These are phyloP conservation scores for Kalanchoe fedtschenkoi DNA, from an alignment of 164 flowering plant genomes.

Conservation along the genomic window DNA sequence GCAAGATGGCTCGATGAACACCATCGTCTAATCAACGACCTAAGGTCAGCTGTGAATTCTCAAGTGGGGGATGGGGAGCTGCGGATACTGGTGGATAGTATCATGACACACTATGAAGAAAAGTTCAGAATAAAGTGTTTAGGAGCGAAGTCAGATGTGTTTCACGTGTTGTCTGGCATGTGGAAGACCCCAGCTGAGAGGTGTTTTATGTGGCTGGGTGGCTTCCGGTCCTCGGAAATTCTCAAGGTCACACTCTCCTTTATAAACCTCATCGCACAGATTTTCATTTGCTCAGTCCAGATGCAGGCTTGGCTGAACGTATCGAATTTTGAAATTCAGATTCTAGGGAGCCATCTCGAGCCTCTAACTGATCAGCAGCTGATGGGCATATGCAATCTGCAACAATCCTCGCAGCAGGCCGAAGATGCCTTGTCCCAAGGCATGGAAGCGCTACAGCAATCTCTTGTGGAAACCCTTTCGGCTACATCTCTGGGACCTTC, in stretches of 20 bases:
- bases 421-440: constrained; percentile 95
- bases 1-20: constrained; percentile 87
- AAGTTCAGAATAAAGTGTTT: constrained; percentile 53
- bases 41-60: constrained; percentile 61
- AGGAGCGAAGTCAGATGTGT: constrained; percentile 67
- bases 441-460: constrained; percentile 88
- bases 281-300: not conserved
- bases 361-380: constrained; percentile 85
- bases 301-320: not conserved
- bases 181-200: constrained; percentile 90
- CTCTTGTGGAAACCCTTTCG: constrained; percentile 65
- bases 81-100: constrained; percentile 51
- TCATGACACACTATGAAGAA: constrained; percentile 72
- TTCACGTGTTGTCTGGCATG: constrained; percentile 91
- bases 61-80: constrained; percentile 55
- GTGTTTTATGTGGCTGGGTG: constrained; percentile 95
- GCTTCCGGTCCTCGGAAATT: constrained; percentile 80
- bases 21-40: constrained; percentile 57
- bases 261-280: not conserved
- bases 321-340: constrained; percentile 26
- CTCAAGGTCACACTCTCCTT: constrained; percentile 46
- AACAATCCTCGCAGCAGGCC: constrained; percentile 81
- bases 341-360: constrained; percentile 63
- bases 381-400: constrained; percentile 73
- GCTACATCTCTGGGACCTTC: constrained; percentile 43